Evolutionary conservation across 768 basidiomycete genomes (phyloP).

Genomic region (Lactarius evosmus): DNA sequence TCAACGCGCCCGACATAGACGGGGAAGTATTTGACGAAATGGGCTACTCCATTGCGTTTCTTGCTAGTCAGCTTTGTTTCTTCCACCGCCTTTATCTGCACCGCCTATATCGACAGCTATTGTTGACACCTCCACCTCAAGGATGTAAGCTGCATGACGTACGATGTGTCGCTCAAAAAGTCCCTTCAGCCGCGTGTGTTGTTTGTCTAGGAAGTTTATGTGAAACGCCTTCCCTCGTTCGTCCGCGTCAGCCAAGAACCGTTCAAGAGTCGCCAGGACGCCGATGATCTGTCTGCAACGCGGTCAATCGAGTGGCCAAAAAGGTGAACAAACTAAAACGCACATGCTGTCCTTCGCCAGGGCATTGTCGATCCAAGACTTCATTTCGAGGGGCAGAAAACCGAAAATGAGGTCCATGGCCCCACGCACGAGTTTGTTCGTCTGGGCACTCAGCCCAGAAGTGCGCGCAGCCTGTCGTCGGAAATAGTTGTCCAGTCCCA

Average conservation of each 20-base stretch:
- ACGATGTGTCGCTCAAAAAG: slow-evolving; percentile 76
- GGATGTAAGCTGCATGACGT: slow-evolving; percentile 30
- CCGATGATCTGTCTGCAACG: slow-evolving; percentile 76
- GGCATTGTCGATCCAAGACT: slow-evolving; percentile 79
- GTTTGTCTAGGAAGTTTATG: slow-evolving; percentile 70
- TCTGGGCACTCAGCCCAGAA: slow-evolving; percentile 61
- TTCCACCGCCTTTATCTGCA: slow-evolving; percentile 85
- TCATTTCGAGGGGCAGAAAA: slow-evolving; percentile 80
- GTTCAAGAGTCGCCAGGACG: slow-evolving; percentile 73
- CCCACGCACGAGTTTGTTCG: slow-evolving; percentile 75
- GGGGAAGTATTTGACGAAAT: slow-evolving; percentile 92
- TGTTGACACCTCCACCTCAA: slow-evolving; percentile 10
- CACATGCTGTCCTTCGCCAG: slow-evolving; percentile 76
- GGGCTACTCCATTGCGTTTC: slow-evolving; percentile 88
- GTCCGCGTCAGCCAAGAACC: slow-evolving; percentile 71
- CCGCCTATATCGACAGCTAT: slow-evolving; percentile 48
- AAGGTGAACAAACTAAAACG: slow-evolving; percentile 23
- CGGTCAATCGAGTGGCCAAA: background rate
- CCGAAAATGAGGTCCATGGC: slow-evolving; percentile 96
- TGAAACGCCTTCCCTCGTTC: slow-evolving; percentile 78
- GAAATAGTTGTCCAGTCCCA: slow-evolving; percentile 92
- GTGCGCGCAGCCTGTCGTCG: slow-evolving; percentile 82
- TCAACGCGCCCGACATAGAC: slow-evolving; percentile 83
- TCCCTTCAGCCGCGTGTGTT: slow-evolving; percentile 72
- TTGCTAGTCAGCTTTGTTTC: slow-evolving; percentile 88